Base-by-base conservation (phyloP, 148 eudicot genomes). In the Rhododendron kiyosumense region DNA sequence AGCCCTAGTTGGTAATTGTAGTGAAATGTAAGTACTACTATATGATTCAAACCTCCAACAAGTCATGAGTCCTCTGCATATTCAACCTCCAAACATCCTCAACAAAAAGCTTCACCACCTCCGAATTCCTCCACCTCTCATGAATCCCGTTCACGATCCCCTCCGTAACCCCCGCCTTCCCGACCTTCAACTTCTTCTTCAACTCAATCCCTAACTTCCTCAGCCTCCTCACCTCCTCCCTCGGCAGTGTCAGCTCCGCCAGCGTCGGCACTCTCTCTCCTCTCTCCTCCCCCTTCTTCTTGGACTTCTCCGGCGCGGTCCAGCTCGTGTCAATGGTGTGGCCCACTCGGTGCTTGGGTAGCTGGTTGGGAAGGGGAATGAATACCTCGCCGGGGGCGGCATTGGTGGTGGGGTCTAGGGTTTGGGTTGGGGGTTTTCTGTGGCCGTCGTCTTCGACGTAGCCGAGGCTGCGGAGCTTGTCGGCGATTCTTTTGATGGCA, bases 61-160 rank as follows among this genome's bases (percentile, higher is more conserved):
- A 88, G 82, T 92, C 97, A 89, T 96, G 99, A 84, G 98, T 96
- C 91, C 99, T 94, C 90, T 92, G 93, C 98, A 96, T 96, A 81
- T 96, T 96, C 85, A 94, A 76, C 89, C 88, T 91, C 86, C 91
- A 95, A 67, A 96, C 87, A 93, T 96, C 99, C 83, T 96, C 96
- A 63, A 93, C 90, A 10, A 82, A 87, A 88, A 96, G 88, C 93
- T 90, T 96, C 41, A 96, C 98, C 57, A 96, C 89, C 88, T 96
- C 98, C 22, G 79, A n/a, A 30, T 71, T 84, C 88, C 98, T 92
- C 99, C 99, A 97, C 83, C 98, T 92, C 78, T 97, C 98, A 87
- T 97, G 99, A 84, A 97, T 93, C 84, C 98, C 98, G 87, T 97
- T 97, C 83, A 97, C 95, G 85, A 97, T 81, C 85, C 99, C 99